Conservation (phyloP, 2,329 filamentous ascomycete species). For the Sclerotiophoma versabilis region DNA sequence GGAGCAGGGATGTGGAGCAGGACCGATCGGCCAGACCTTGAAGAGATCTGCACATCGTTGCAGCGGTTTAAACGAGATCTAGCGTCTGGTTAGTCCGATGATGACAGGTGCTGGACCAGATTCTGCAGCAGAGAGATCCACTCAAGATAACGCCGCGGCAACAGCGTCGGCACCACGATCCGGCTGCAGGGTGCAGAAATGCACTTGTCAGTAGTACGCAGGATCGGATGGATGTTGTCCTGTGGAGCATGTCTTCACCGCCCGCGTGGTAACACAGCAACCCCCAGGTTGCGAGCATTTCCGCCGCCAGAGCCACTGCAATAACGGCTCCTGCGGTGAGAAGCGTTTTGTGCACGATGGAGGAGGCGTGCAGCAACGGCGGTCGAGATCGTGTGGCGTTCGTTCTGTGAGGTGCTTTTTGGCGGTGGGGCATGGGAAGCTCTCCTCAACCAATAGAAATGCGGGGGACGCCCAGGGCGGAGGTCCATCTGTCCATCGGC, state of each 20-base stretch:
- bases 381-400: constrained; percentile 31
- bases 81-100: constrained; percentile 31
- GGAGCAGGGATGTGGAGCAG: constrained; percentile 31
- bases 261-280: constrained; percentile 19
- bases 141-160: constrained; percentile 36
- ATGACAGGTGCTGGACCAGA: constrained; percentile 39
- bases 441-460: constrained; percentile 24
- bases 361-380: constrained; percentile 21
- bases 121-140: constrained; percentile 42
- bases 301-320: constrained; percentile 22
- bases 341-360: constrained; percentile 25
- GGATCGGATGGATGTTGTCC: constrained; percentile 11
- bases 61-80: constrained; percentile 39
- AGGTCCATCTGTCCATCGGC: constrained; percentile 10
- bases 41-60: constrained; percentile 37
- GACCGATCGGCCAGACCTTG: constrained; percentile 35
- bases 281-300: constrained; percentile 26
- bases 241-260: constrained; percentile 18
- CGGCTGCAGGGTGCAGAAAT: constrained; percentile 35
- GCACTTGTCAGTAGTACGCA: constrained; percentile 21
- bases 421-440: constrained; percentile 8
- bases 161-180: constrained; percentile 37
- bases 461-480: constrained; percentile 6
- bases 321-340: constrained; percentile 22
- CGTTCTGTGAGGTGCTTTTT: constrained; percentile 30